phyloP scores from a whole-genome alignment of 164 flowering plant species.

The Protea cynaroides region DNA sequence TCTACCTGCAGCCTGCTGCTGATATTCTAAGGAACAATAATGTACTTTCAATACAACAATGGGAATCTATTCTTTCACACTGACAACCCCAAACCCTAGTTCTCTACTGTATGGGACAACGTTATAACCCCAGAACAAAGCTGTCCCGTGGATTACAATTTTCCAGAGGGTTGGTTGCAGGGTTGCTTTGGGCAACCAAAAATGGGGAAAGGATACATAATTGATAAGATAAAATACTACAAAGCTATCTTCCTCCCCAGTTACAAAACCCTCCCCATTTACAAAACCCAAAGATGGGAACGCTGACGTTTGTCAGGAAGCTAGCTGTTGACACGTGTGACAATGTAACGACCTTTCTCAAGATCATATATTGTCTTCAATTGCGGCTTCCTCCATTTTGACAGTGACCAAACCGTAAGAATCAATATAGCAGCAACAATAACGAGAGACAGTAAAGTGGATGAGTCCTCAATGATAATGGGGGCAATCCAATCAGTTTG shows the following conservation, averaged over 20 bases:
- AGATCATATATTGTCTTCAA: conserved; percentile 87
- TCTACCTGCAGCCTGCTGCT: no score
- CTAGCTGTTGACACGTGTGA: conserved; percentile 46
- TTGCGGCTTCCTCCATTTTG: conserved; percentile 73
- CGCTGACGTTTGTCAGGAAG: neutral
- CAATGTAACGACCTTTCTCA: conserved; percentile 86
- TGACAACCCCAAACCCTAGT: no score
- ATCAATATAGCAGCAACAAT: conserved; percentile 33
- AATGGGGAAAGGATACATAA: neutral
- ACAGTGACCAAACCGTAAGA: conserved; percentile 46
- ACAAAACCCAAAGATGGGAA: neutral
- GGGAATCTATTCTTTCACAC: no score
- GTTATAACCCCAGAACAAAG: no score
- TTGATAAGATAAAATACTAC: neutral
- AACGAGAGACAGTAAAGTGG: conserved; percentile 34
- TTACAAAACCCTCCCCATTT: neutral
- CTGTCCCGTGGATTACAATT: no score
- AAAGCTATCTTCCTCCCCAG: neutral
- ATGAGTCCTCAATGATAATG: conserved; percentile 33
- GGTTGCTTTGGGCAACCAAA: no score
- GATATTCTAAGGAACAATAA: no score
- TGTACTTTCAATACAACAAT: no score
- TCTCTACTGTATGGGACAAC: no score
- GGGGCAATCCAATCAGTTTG: conserved; percentile 30
- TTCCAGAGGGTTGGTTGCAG: no score